phyloP scores from a whole-genome alignment of 129 eudicot genomes.

The Glebionis coronaria region DNA sequence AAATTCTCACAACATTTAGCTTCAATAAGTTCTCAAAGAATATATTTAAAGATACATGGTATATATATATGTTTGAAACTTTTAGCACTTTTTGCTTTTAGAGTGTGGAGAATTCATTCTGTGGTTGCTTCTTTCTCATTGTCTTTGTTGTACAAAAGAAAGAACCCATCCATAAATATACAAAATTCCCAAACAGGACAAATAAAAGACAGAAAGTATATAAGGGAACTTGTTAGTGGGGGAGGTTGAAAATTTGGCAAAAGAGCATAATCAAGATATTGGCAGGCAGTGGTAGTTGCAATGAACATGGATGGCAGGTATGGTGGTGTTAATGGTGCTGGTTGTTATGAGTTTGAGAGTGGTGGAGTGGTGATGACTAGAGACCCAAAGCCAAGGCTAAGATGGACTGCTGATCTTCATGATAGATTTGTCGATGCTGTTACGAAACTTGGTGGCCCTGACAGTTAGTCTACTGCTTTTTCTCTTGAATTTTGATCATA shows the following conservation, averaged over 20 bases:
- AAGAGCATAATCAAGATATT: constrained; percentile 24
- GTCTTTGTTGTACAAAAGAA: constrained; percentile 48
- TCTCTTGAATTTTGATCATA: constrained; percentile 13
- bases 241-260: constrained; percentile 33
- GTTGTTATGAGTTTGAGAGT: constrained; percentile 45
- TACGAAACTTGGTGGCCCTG: constrained; percentile 95
- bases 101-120: constrained; percentile 37
- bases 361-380: constrained; percentile 91
- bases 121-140: constrained; percentile 41
- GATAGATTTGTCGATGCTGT: constrained; percentile 95
- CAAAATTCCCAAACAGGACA: constrained; percentile 41
- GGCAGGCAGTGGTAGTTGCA: constrained; percentile 30
- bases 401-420: constrained; percentile 97
- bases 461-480: constrained; percentile 55
- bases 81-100: constrained; percentile 35
- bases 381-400: constrained; percentile 88
- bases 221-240: constrained; percentile 37
- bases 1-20: constrained; percentile 26
- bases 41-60: constrained; percentile 26
- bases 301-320: constrained; percentile 48
- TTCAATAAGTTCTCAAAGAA: constrained; percentile 33
- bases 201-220: constrained; percentile 21
- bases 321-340: constrained; percentile 37
- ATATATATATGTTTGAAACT: constrained; percentile 31
- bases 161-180: constrained; percentile 40